Base-by-base conservation (phyloP, 345 rosid species). In the Linum usitatissimum region DNA sequence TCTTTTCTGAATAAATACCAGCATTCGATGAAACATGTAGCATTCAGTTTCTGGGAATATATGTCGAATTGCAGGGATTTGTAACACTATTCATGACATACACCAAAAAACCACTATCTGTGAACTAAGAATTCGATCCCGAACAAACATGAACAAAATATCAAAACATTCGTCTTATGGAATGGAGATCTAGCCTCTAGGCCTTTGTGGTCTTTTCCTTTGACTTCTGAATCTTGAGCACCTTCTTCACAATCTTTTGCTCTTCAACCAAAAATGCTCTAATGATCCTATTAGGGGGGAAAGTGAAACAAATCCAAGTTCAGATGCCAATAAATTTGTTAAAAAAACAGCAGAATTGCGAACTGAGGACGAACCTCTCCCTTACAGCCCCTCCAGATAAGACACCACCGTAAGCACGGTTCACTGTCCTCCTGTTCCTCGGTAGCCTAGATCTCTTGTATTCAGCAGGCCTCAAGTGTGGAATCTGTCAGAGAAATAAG, bases 191-290 rank as follows among this genome's bases (percentile, higher is more conserved):
- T 17, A 60, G 63, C 21, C 39, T 60, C 38, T 17, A 60, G 63
- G 45, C 38, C 23, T 60, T 60, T 19, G 48, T 6, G 21, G 63
- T 17, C 18, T 60, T 60, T n/a, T 60, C 63, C 63, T 60, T 60
- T 18, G 63, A 9, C 48, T 60, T 60, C 48, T 60, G 63, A 60
- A 60, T 60, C 21, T 60, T 60, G 45, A 60, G 34, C 18, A 60
- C 63, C 48, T 60, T 60, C 63, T 60, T 60, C 20, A 60, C 63
- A 60, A 60, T 60, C 63, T 60, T 60, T 18, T 60, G 63, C 63
- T 60, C 63, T 38, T 60, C 63, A 19, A 60, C 63, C 63, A 60
- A 60, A 19, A 60, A 60, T 12, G 63, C 63, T 5, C 63, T 38
- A 15, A 60, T 60, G 48, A 60, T 60, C 63, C 63, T 60, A 60